Evolutionary conservation across 495 filamentous ascomycete species (phyloP).

Genomic region (Tuber calosporum): DNA sequence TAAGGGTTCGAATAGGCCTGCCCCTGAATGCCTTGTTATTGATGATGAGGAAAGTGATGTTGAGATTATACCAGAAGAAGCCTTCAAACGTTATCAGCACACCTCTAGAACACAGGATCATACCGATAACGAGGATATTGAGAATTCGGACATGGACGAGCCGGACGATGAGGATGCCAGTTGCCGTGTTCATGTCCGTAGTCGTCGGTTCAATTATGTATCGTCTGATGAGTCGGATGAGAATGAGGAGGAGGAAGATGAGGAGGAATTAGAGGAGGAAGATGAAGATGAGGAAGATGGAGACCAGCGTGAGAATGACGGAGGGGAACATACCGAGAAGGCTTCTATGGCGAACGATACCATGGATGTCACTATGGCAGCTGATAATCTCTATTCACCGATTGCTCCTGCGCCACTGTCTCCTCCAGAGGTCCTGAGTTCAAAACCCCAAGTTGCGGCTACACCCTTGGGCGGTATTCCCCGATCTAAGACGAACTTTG

Average conservation of each 20-base stretch:
- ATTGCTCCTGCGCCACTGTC: constrained; percentile 19
- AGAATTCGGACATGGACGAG: constrained; percentile 2
- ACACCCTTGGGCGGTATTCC: constrained; percentile 13
- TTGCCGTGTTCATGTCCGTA: not conserved
- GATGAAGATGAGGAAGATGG: constrained; percentile 21
- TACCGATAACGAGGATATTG: constrained; percentile 9
- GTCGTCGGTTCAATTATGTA: not conserved
- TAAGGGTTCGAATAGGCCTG: constrained; percentile 4
- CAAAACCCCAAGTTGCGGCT: constrained; percentile 19
- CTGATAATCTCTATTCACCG: not conserved
- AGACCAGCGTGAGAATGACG: constrained; percentile 12
- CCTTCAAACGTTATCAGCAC: constrained; percentile 10
- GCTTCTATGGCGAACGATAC: not conserved
- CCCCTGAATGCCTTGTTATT: constrained; percentile 18
- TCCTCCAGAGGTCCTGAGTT: constrained; percentile 27
- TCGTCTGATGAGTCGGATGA: constrained; percentile 23
- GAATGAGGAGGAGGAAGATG: constrained; percentile 27
- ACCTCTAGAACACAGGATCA: constrained; percentile 1
- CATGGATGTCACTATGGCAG: not conserved
- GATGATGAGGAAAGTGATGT: constrained; percentile 26
- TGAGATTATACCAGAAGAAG: constrained; percentile 35
- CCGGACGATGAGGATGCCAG: constrained; percentile 20
- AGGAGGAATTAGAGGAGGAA: constrained; percentile 17
- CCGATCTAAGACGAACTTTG: constrained; percentile 27
- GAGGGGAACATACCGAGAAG: constrained; percentile 7